phyloP scores from a whole-genome alignment of 2,329 filamentous ascomycete species.

The Colletotrichum tanaceti region DNA sequence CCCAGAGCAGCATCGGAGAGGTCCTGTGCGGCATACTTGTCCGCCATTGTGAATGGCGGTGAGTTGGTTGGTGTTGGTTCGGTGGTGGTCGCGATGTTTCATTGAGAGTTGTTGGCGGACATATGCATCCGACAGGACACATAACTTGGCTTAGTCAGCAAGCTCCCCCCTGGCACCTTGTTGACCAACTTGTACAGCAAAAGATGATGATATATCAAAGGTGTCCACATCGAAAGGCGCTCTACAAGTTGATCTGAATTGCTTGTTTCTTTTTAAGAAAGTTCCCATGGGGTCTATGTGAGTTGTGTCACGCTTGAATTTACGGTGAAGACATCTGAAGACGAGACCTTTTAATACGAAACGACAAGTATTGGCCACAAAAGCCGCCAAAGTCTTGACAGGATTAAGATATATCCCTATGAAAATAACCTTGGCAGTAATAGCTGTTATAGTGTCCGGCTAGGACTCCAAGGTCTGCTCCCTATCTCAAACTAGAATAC shows the following conservation, averaged over 20 bases:
- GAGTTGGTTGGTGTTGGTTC: not conserved
- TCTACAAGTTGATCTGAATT: too few species aligned
- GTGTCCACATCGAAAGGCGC: not conserved
- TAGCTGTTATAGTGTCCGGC: too few species aligned
- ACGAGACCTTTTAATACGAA: not conserved
- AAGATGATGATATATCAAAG: too few species aligned
- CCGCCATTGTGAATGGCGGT: slow-evolving; percentile 12
- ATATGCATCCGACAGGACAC: slow-evolving; percentile 5
- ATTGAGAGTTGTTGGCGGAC: not conserved
- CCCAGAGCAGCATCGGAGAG: slow-evolving; percentile 51
- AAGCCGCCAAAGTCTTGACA: too few species aligned
- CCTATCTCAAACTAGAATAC: too few species aligned
- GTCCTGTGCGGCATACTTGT: slow-evolving; percentile 46
- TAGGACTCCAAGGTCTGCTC: too few species aligned
- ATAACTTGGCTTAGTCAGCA: slow-evolving; percentile 26
- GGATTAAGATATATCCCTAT: too few species aligned
- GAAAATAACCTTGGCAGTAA: too few species aligned
- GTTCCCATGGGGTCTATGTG: not conserved
- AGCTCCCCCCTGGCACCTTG: not conserved
- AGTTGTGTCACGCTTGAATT: not conserved
- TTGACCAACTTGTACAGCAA: not conserved
- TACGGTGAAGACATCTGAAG: not conserved
- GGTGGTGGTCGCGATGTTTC: not conserved
- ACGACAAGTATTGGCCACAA: too few species aligned
- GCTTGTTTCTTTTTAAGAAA: too few species aligned